Evolutionary conservation across 306 rosid species (phyloP).

Genomic region (Trifolium pratense): DNA sequence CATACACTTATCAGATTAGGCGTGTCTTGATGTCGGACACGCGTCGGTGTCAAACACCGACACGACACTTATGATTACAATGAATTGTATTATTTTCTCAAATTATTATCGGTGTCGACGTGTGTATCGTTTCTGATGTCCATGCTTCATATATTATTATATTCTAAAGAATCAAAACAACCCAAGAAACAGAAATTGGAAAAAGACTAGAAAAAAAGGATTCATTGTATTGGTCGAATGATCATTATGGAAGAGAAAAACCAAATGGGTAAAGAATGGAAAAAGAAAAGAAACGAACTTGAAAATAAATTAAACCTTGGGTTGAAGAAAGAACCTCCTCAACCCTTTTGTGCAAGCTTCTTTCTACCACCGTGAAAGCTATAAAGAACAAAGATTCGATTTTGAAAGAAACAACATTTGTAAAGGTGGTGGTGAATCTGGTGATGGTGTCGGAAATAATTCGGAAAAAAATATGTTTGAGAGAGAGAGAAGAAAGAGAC

Average conservation of each 20-base stretch:
- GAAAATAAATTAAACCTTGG: conserved; percentile 51
- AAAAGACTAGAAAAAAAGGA: neutral
- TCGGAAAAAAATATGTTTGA: neutral
- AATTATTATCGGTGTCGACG: no score
- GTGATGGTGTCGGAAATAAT: neutral
- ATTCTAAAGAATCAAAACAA: neutral
- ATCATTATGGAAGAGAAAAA: conserved; percentile 16
- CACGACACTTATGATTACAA: no score
- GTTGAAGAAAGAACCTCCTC: conserved; percentile 45
- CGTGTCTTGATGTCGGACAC: no score
- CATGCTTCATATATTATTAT: no score
- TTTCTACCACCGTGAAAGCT: conserved; percentile 44
- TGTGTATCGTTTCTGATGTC: no score
- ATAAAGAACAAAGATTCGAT: conserved; percentile 26
- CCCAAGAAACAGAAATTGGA: conserved; percentile 3
- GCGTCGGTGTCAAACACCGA: no score
- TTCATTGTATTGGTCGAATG: conserved; percentile 17
- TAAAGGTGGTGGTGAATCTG: conserved; percentile 42
- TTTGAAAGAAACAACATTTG: conserved; percentile 31
- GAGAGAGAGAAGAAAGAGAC: neutral
- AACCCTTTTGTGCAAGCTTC: conserved; percentile 37
- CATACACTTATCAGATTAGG: no score
- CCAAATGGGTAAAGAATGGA: neutral
- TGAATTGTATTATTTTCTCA: no score
- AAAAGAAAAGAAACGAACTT: neutral